These are phyloP conservation scores for Erucastrum elatum DNA, from an alignment of 345 rosid genomes.

Conservation along the genomic window DNA sequence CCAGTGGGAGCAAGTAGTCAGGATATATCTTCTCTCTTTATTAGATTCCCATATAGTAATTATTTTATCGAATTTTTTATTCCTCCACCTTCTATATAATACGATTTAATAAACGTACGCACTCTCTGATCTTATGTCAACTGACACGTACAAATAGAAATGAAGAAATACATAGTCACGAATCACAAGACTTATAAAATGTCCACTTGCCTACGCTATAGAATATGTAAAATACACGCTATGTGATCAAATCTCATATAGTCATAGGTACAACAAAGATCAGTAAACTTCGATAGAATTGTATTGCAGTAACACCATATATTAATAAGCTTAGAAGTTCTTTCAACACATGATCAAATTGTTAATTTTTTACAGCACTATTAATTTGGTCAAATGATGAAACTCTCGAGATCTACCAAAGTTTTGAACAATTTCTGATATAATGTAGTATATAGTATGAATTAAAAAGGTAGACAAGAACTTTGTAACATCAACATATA, in stretches of 20 bases:
- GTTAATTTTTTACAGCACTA: neutral
- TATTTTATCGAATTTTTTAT: neutral
- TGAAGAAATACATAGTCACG: neutral
- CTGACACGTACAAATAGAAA: neutral
- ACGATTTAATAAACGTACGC: slow-evolving; percentile 22
- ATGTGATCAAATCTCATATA: neutral
- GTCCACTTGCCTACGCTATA: slow-evolving; percentile 6
- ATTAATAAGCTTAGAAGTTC: neutral
- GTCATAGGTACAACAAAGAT: neutral
- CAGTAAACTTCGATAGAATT: neutral
- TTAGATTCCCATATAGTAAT: slow-evolving; percentile 10
- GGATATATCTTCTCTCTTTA: neutral
- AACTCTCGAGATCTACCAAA: neutral
- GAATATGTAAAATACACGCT: slow-evolving; percentile 15
- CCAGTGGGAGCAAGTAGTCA: slow-evolving; percentile 10
- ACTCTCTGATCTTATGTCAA: slow-evolving; percentile 24
- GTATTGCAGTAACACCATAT: slow-evolving; percentile 2
- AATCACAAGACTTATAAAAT: neutral
- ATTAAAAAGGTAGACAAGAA: neutral
- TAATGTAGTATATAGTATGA: neutral
- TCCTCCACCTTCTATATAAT: slow-evolving; percentile 21
- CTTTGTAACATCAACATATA: slow-evolving; percentile 20
- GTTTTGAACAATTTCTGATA: neutral
- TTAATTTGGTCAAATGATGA: neutral
- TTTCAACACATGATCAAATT: neutral